Conservation (phyloP, 208 protist genomes). For the Strigomonas culicis region DNA sequence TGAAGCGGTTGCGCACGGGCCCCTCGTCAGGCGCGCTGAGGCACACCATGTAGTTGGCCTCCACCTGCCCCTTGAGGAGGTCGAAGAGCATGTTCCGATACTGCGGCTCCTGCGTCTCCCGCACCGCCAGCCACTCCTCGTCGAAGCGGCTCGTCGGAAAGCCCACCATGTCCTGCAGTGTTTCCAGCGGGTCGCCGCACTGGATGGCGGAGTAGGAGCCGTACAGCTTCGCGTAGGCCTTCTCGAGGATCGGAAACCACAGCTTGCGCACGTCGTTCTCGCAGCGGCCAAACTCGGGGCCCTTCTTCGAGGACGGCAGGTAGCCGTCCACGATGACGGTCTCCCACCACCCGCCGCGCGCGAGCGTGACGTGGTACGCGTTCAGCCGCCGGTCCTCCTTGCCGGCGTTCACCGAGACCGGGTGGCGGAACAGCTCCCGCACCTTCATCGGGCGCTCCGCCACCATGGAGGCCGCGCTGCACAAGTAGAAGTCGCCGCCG, state of each 20-base stretch:
- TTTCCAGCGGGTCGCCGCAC: slow-evolving; percentile 47
- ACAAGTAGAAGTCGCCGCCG: slow-evolving; percentile 46
- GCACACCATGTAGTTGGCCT: slow-evolving; percentile 25
- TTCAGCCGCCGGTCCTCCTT: slow-evolving; percentile 16
- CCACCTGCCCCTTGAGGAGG: slow-evolving; percentile 13
- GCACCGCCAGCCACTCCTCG: slow-evolving; percentile 31
- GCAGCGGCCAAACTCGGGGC: slow-evolving; percentile 32
- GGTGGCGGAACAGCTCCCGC: slow-evolving; percentile 28
- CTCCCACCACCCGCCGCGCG: slow-evolving; percentile 52
- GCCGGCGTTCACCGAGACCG: slow-evolving; percentile 11
- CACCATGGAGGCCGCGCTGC: slow-evolving; percentile 33
- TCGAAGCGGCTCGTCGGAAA: slow-evolving; percentile 43
- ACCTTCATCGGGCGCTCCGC: slow-evolving; percentile 29
- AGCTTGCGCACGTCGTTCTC: slow-evolving; percentile 45
- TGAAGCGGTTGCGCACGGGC: slow-evolving; percentile 3
- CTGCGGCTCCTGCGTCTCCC: background rate
- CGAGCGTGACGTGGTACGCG: slow-evolving; percentile 41
- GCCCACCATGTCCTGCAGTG: slow-evolving; percentile 59
- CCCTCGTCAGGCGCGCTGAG: slow-evolving; percentile 41
- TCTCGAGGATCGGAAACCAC: slow-evolving; percentile 78
- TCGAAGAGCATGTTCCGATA: slow-evolving; percentile 18
- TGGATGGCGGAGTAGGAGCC: slow-evolving; percentile 69
- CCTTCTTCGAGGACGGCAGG: slow-evolving; percentile 34
- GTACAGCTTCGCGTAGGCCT: slow-evolving; percentile 84
- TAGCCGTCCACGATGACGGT: slow-evolving; percentile 45